Base-by-base conservation (phyloP, 1,284 basidiomycete species). In the Phaffia rhodozyma region DNA sequence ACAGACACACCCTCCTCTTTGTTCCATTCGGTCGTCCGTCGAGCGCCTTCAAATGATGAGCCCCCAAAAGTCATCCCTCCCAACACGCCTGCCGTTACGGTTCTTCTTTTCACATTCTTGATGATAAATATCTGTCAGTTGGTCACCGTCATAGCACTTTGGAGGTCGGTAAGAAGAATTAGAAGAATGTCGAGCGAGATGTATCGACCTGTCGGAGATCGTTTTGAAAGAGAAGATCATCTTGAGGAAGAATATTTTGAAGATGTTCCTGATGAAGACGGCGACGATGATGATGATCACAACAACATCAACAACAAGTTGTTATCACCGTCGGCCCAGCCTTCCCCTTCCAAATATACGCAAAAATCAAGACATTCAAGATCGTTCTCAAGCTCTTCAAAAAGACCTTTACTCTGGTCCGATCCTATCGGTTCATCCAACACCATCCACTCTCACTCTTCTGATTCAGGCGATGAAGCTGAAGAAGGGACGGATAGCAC, bases 81-180 rank as follows among this genome's bases (percentile, higher is more conserved):
- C 53, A 57, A 59, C 30, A 52, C 47, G 66, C 62, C 3, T 66
- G 78, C 75, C 51, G 77, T 81, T 5, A 83, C 82, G 70, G 76
- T 74, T 67, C 77, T 87, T 34, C 75, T 89, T 50, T 79, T 82
- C 62, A 74, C 78, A 5, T 86, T 86, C 71, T 71, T 86, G 7
- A 61, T 78, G 48, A 70, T 86, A 67, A 88, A 87, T 68, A 58
- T 82, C 50, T 59, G 83, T 5, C 86, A 89, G 67, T 72, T 86
- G 52, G 62, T 78, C n/a, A 76, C 77, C 25, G 78, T 84, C 61
- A 25, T 81, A 53, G 72, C 74, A 7, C 74, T 87, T 54, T 78
- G 79, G 60, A 70, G 74, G 50, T 74, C 86, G 2, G 77, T 81
- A 65, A 51, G 71, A 73, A 62, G 73, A 77, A 68, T 76, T 73